Evolutionary conservation across 2,329 filamentous ascomycete species (phyloP), one percentile per base, ranked within the genome.

Genomic region (Fusarium avenaceum): DNA sequence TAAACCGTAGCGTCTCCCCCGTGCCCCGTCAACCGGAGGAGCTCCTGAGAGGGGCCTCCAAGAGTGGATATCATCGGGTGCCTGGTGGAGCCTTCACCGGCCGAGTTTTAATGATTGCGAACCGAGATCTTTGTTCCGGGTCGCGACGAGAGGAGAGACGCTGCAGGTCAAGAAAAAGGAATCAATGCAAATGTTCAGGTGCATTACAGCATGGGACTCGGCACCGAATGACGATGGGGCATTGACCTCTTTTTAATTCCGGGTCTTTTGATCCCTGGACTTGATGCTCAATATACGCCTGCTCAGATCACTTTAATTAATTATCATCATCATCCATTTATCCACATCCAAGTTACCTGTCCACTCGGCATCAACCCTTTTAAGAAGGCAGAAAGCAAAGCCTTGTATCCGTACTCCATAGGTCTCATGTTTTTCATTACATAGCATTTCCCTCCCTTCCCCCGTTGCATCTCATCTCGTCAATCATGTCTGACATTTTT

Each of bases 11-110:
- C 49, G 48, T 39, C 26, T 10, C 59, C 52, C 35, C 19, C 43
- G 30, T 51, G 62, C 61, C 63, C 65, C 65, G 50, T 69, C 60
- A 53, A 67, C 65, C 65, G 60, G 65, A 68, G 49, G 58, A 65
- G 64, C 52, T 59, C 48, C 38, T 45, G 28, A 28, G 53, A 60
- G 61, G 62, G 61, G 54, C 62, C 44, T 55, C 61, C 33, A 55
- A 55, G n/a, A 61, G 65, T 68, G 65, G 65, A 51, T 45, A 65
- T 24, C 19, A 59, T 69, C 65, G 65, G 65, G 54, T 65, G 47
- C 19, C 35, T 22, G 40, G 54, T 68, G 65, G 65, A 53, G 24
- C 32, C 3, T 30, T 55, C 50, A 20, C 64, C 65, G 65, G 65
- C 61, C 58, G 50, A 55, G 35, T 57, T 54, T 65, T 54, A 54